A percentile compares a stretch with the other conserved stretches of the same genome.
phyloP scores from a whole-genome alignment of 2,329 filamentous ascomycete genomes.

The Byssochlamys sp. region DNA sequence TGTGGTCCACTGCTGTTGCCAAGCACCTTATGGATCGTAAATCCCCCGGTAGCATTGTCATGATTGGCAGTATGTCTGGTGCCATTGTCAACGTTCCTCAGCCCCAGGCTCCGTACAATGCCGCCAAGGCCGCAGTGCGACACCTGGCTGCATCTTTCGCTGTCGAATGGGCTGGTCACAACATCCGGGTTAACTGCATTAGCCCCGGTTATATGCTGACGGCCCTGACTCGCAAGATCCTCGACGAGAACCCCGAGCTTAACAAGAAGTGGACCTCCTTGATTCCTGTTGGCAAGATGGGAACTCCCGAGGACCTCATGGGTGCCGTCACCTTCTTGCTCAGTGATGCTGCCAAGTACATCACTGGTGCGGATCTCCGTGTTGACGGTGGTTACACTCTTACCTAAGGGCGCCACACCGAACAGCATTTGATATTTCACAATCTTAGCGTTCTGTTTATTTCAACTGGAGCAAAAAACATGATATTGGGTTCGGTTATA shows the following conservation, averaged over 20 bases:
- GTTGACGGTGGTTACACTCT: conserved; percentile 87
- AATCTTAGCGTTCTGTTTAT: neutral
- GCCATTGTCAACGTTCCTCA: conserved; percentile 91
- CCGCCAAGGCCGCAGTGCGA: conserved; percentile 80
- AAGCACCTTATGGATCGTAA: conserved; percentile 80
- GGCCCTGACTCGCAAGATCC: conserved; percentile 85
- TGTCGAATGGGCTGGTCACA: conserved; percentile 82
- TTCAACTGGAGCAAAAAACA: neutral
- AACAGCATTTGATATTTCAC: neutral
- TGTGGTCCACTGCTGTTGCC: conserved; percentile 75
- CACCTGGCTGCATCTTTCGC: conserved; percentile 80
- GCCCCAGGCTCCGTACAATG: conserved; percentile 86
- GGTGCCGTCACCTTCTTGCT: conserved; percentile 80
- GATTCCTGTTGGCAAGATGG: conserved; percentile 91
- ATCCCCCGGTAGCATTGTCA: conserved; percentile 72
- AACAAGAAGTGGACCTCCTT: conserved; percentile 83
- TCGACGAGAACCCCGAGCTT: conserved; percentile 84
- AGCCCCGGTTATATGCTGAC: conserved; percentile 95
- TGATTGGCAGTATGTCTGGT: conserved; percentile 93
- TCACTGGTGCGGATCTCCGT: conserved; percentile 65
- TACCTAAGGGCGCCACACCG: conserved; percentile 42
- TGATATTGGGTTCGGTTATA: neutral
- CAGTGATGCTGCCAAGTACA: conserved; percentile 67
- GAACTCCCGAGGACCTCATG: conserved; percentile 81
- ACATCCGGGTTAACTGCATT: conserved; percentile 90